Evolutionary conservation across 129 eudicot species (phyloP).

Genomic region (Flaveria brownii): DNA sequence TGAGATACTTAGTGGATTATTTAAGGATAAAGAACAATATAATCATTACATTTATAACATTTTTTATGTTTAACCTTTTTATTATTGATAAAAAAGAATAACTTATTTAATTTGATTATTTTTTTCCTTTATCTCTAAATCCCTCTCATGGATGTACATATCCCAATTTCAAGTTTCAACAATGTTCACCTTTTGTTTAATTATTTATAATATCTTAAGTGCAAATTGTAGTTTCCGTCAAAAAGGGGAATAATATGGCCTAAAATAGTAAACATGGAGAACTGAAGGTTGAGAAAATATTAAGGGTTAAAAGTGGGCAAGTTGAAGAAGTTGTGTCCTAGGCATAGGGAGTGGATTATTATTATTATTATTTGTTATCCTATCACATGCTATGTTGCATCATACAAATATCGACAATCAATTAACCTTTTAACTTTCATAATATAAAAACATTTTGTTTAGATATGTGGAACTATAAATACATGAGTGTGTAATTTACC

Average conservation of each 20-base stretch:
- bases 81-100: no score
- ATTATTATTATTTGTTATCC: slow-evolving; percentile 25
- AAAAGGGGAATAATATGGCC: slow-evolving; percentile 30
- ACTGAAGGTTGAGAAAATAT: slow-evolving; percentile 17
- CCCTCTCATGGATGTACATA: no score
- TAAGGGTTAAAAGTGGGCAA: slow-evolving; percentile 38
- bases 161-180: slow-evolving; percentile 27
- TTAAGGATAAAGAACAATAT: no score
- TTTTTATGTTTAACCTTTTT: no score
- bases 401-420: slow-evolving; percentile 7
- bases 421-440: background rate
- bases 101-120: no score
- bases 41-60: no score
- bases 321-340: slow-evolving; percentile 41
- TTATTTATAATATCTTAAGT: slow-evolving; percentile 34
- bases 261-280: slow-evolving; percentile 33
- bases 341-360: slow-evolving; percentile 23
- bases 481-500: background rate
- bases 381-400: slow-evolving; percentile 38
- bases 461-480: background rate
- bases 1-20: no score
- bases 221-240: slow-evolving; percentile 30
- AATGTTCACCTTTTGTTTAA: slow-evolving; percentile 27
- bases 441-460: background rate
- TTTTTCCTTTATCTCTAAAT: no score